A percentile compares a stretch with the other conserved stretches of the same genome.
Conservation (phyloP, 2,329 filamentous ascomycete species). For the Pyrenophora graminea region DNA sequence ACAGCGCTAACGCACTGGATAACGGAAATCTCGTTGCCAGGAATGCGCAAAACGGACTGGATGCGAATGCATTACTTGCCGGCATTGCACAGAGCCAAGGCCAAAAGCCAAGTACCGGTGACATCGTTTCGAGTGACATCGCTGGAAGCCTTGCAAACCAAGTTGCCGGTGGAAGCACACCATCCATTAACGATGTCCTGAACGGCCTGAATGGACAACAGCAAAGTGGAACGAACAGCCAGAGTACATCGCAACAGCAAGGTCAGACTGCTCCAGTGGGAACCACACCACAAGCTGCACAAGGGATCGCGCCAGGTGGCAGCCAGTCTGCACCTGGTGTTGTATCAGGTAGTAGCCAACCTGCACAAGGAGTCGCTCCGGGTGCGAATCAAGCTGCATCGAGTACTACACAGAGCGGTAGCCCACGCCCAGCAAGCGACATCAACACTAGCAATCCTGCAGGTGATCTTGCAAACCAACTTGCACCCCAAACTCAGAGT, state of each 20-base stretch:
- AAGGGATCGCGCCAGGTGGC: background rate
- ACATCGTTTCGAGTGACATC: slow-evolving; percentile 13
- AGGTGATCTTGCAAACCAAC: slow-evolving; percentile 8
- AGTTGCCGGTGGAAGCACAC: slow-evolving; percentile 21
- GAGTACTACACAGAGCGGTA: background rate
- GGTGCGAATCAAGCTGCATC: background rate
- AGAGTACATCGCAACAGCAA: slow-evolving; percentile 10
- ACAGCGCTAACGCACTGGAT: background rate
- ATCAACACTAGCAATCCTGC: slow-evolving; percentile 5
- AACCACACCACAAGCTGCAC: background rate
- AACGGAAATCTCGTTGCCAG: slow-evolving; percentile 16
- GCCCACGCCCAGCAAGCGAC: slow-evolving; percentile 1
- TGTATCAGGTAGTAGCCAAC: no score
- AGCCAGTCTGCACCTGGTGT: no score
- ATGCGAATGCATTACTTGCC: slow-evolving; percentile 26
- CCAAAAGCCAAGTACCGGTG: slow-evolving; percentile 7
- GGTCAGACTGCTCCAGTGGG: slow-evolving; percentile 5
- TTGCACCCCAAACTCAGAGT: slow-evolving; percentile 1
- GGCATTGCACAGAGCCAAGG: slow-evolving; percentile 19
- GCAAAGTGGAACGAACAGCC: slow-evolving; percentile 14
- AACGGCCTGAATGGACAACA: slow-evolving; percentile 17
- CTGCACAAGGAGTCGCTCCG: no score
- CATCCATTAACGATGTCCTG: slow-evolving; percentile 17
- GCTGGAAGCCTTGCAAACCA: slow-evolving; percentile 25
- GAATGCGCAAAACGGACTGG: slow-evolving; percentile 22